Conservation (phyloP, 2,329 filamentous ascomycete species). For the Monosporascus sp. region DNA sequence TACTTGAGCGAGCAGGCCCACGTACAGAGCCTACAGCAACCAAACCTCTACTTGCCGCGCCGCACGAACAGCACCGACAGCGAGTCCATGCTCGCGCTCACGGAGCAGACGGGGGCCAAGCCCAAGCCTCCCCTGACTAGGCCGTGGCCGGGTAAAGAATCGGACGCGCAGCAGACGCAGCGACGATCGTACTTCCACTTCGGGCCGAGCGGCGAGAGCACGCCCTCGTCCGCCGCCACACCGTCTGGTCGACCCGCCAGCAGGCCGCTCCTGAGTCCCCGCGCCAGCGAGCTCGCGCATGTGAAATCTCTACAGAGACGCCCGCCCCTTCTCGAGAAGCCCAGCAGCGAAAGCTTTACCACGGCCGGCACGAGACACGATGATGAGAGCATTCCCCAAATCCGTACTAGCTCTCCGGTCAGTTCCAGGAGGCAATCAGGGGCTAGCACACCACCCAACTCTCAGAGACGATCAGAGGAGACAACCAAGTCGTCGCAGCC, state of each 20-base stretch:
- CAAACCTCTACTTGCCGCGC: conserved; percentile 5
- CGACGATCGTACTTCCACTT: background rate
- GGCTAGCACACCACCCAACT: background rate
- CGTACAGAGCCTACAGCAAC: conserved; percentile 40
- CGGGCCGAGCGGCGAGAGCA: background rate
- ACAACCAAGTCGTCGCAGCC: background rate
- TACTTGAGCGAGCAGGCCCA: conserved; percentile 44
- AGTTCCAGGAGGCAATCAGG: background rate
- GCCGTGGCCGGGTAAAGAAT: background rate
- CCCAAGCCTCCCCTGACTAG: background rate
- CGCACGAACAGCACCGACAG: conserved; percentile 5
- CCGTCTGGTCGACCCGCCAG: background rate
- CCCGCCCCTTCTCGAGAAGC: background rate
- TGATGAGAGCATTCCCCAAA: background rate
- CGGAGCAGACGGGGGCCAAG: background rate
- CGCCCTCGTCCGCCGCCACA: background rate
- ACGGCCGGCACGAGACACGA: background rate
- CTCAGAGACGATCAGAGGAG: background rate
- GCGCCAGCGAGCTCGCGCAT: background rate
- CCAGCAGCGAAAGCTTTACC: background rate
- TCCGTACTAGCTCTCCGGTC: background rate
- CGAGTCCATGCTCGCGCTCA: conserved; percentile 1
- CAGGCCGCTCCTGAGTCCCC: background rate
- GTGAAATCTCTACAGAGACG: background rate
- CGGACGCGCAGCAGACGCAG: background rate